Conservation (phyloP, 331 rosid species). For the Phaseolus coccineus region DNA sequence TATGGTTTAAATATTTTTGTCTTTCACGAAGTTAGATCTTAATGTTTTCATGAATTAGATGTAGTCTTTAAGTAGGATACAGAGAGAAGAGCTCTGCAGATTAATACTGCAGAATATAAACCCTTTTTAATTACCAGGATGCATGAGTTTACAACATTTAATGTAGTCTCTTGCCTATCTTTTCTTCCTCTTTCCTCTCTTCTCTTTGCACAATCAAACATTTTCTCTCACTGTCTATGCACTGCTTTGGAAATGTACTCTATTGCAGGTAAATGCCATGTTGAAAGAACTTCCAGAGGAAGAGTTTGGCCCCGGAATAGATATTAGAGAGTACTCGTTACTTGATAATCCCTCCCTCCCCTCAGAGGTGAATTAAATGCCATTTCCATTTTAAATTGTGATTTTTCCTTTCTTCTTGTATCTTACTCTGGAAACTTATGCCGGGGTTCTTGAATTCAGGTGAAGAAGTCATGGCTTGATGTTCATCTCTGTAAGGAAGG, state of each 20-base stretch:
- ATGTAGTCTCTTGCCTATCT: constrained; percentile 7
- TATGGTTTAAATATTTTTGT: background rate
- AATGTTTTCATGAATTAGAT: background rate
- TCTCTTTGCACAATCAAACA: constrained; percentile 19
- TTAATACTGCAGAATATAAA: constrained; percentile 18
- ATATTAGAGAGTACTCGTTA: constrained; percentile 86
- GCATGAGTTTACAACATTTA: constrained; percentile 6
- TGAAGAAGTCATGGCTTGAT: constrained; percentile 86
- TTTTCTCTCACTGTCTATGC: constrained; percentile 30
- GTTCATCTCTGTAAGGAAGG: constrained; percentile 90
- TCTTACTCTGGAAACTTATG: constrained; percentile 35
- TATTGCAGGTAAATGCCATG: constrained; percentile 80
- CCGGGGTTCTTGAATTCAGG: constrained; percentile 58
- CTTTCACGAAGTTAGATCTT: background rate
- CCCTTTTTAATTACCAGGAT: background rate
- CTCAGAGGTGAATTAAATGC: constrained; percentile 61
- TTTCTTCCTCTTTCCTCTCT: constrained; percentile 1
- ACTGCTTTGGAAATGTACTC: constrained; percentile 37
- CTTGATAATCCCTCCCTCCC: constrained; percentile 85
- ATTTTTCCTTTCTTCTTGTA: constrained; percentile 17
- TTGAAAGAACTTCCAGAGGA: constrained; percentile 74
- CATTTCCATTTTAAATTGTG: constrained; percentile 27
- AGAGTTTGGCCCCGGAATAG: constrained; percentile 78
- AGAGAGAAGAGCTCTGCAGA: background rate
- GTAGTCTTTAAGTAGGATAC: constrained; percentile 1